These are phyloP conservation scores for Neodidymelliopsis sp. DNA, from an alignment of 2,329 filamentous ascomycete genomes.

Conservation along the genomic window DNA sequence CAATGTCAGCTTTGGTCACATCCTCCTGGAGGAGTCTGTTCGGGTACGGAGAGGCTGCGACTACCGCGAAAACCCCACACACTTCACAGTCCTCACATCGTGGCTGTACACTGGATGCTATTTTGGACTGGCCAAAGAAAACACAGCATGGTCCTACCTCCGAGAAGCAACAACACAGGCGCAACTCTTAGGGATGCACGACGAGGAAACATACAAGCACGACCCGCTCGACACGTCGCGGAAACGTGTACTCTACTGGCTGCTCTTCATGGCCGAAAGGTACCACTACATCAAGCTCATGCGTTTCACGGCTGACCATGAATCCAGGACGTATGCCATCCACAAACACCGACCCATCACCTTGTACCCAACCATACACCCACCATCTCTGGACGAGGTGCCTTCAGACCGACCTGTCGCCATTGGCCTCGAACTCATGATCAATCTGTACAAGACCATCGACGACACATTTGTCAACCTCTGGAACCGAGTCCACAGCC, in stretches of 20 bases:
- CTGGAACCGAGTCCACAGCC: slow-evolving; percentile 66
- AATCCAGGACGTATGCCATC: slow-evolving; percentile 66
- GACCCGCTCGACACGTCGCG: slow-evolving; percentile 62
- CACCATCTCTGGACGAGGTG: slow-evolving; percentile 59
- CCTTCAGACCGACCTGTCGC: slow-evolving; percentile 63
- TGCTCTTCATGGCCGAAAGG: slow-evolving; percentile 69
- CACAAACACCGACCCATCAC: slow-evolving; percentile 70
- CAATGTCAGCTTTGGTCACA: slow-evolving; percentile 57
- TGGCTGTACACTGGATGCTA: slow-evolving; percentile 69
- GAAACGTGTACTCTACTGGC: slow-evolving; percentile 66
- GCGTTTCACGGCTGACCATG: slow-evolving; percentile 2
- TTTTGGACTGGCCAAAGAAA: slow-evolving; percentile 67
- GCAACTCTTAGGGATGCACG: slow-evolving; percentile 65
- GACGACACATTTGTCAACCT: slow-evolving; percentile 69
- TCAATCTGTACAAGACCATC: slow-evolving; percentile 68
- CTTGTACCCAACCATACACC: slow-evolving; percentile 65
- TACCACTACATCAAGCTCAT: slow-evolving; percentile 32
- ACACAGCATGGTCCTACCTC: slow-evolving; percentile 69
- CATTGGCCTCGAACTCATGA: slow-evolving; percentile 66
- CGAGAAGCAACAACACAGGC: slow-evolving; percentile 68
- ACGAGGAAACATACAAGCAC: slow-evolving; percentile 63
- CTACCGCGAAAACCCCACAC: slow-evolving; percentile 63
- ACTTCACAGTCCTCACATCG: slow-evolving; percentile 66
- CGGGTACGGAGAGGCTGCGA: slow-evolving; percentile 64
- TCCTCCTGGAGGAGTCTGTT: slow-evolving; percentile 66